Base-by-base conservation (phyloP, 768 basidiomycete genomes). In the Lyophyllum atratum region DNA sequence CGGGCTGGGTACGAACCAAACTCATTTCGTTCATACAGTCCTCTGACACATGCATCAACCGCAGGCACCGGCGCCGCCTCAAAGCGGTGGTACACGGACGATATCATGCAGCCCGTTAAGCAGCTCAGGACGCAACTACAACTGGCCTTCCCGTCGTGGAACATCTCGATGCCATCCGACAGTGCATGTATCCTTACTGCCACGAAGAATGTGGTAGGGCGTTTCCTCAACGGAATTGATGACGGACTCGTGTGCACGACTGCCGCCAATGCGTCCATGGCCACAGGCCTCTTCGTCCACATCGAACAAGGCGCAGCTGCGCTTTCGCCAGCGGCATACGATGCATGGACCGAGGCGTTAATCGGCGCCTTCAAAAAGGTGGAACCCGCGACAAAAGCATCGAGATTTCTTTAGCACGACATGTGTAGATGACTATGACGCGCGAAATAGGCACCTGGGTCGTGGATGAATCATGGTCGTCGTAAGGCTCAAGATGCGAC, bases 171-270 rank as follows among this genome's bases (percentile, higher is more conserved):
- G 5, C 80, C 81, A 3, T 68, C 74, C 0, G 74, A 76, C 52
- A 78, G 75, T 42, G 42, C 54, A 1, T 82, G 81, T 56, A 19
- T 47, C 2, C 71, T 81, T 15, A 76, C 73, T 7, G 80, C 79
- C 0, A 79, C 77, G 9, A 74, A 68, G 40, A 81, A 81, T 44
- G 70, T 82, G 24, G 73, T 79, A 5, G 81, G 80, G 28, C 68
- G 80, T 21, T 64, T 77, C 26, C 58, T 80, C 34, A 82, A 82
- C 54, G 72, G 73, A 25, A 62, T 78, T 5, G 42, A 59, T 9
- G 64, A 64, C 11, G 48, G 53, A 2, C 44, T 52, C 5, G 75
- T 78, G 3, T 80, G 76, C 57, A 64, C 43, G 1, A 59, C 49
- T 29, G 62, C 63, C 17, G 68, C 76, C 3, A 64, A 48, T 6